Evolutionary conservation across 495 filamentous ascomycete genomes (phyloP).

Genomic region (Penicillium simplicissimum): DNA sequence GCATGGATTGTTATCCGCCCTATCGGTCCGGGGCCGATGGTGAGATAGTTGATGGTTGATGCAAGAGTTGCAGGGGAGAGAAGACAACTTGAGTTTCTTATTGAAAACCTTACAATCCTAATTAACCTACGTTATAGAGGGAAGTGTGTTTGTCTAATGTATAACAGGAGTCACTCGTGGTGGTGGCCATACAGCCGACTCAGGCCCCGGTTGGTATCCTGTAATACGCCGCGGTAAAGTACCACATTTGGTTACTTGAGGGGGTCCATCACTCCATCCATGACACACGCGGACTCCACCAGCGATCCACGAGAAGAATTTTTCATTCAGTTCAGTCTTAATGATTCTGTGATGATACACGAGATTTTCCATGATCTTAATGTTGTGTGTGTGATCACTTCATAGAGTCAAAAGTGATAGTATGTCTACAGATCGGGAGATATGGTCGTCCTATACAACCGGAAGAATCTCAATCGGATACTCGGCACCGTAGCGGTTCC

Average conservation of each 20-base stretch:
- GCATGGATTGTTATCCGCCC: not conserved
- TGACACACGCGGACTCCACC: constrained; percentile 3
- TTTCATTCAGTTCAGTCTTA: not conserved
- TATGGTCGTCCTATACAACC: not conserved
- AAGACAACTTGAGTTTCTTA: constrained; percentile 2
- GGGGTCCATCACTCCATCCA: not conserved
- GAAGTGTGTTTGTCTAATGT: not conserved
- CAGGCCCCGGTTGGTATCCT: not conserved
- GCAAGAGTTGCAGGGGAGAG: not conserved
- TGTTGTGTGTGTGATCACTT: not conserved
- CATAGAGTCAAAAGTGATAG: not conserved
- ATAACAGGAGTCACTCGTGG: not conserved
- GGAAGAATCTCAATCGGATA: constrained; percentile 1
- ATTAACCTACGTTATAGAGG: not conserved
- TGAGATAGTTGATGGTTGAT: not conserved
- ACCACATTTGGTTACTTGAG: constrained; percentile 3
- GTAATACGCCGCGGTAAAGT: not conserved
- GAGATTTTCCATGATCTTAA: not conserved
- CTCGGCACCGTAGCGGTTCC: constrained; percentile 15
- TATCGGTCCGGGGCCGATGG: not conserved
- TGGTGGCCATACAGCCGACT: constrained; percentile 12
- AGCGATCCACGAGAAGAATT: not conserved
- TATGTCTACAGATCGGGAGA: not conserved
- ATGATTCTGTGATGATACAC: not conserved
- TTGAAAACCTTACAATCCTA: not conserved